A percentile compares a stretch with the other conserved stretches of the same genome.
Conservation (phyloP, 345 rosid species). For the Camelina hispida region DNA sequence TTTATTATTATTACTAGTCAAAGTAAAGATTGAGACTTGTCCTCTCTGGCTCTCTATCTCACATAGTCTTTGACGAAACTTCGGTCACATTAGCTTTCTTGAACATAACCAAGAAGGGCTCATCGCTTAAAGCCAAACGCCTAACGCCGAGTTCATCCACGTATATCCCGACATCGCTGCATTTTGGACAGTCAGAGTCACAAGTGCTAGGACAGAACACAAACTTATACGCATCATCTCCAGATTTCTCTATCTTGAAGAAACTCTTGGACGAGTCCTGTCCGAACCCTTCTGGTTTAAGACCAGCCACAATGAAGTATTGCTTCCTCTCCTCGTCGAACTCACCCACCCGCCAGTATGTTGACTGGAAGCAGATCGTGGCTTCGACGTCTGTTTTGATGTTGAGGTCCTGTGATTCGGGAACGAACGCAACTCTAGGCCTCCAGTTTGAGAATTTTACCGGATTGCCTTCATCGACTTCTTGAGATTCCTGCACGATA, state of each 20-base stretch:
- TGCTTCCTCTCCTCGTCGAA: conserved; percentile 47
- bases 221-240: conserved; percentile 56
- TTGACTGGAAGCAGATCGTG: conserved; percentile 50
- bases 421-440: conserved; percentile 17
- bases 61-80: conserved; percentile 27
- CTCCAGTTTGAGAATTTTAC: conserved; percentile 42
- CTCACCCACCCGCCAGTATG: conserved; percentile 54
- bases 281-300: conserved; percentile 51
- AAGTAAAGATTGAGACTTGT: not conserved
- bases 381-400: conserved; percentile 47
- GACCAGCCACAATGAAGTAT: conserved; percentile 53
- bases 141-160: conserved; percentile 48
- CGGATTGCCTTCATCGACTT: conserved; percentile 38
- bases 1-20: not conserved
- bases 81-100: conserved; percentile 51
- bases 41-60: too few relatives aligned
- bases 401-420: conserved; percentile 31
- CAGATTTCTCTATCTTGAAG: conserved; percentile 58
- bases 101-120: conserved; percentile 60
- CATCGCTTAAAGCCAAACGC: conserved; percentile 56
- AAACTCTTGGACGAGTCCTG: conserved; percentile 52
- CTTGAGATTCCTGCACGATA: conserved; percentile 41
- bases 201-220: conserved; percentile 60
- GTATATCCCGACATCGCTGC: conserved; percentile 60
- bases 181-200: conserved; percentile 39